Percentiles rank a stretch among this genome's conserved stretches.
phyloP scores from a whole-genome alignment of 345 rosid species.

The Dipteronia sinensis region DNA sequence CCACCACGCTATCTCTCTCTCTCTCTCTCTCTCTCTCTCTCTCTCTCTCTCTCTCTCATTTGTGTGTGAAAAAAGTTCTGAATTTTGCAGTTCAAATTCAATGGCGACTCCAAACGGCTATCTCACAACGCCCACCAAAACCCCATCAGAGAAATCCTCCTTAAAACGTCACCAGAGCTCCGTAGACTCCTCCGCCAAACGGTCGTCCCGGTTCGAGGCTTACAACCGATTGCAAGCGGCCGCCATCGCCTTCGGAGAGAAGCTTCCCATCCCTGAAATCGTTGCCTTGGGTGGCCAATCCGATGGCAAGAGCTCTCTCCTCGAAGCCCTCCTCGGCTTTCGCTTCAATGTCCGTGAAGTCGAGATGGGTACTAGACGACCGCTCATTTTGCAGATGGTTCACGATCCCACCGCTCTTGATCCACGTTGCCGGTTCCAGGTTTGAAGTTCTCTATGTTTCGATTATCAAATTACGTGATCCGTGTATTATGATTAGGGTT shows the following conservation, averaged over 20 bases:
- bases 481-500: not conserved
- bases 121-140: constrained; percentile 61
- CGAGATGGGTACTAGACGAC: constrained; percentile 97
- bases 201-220: constrained; percentile 81
- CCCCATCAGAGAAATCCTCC: constrained; percentile 44
- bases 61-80: too few relatives aligned
- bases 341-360: constrained; percentile 97
- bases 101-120: constrained; percentile 56
- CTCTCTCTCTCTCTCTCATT: too few relatives aligned
- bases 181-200: constrained; percentile 29
- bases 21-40: too few relatives aligned
- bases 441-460: not conserved
- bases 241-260: constrained; percentile 96
- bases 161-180: constrained; percentile 34
- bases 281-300: constrained; percentile 98
- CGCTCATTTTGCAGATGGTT: constrained; percentile 94
- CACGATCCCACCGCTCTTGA: constrained; percentile 83
- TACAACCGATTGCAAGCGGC: constrained; percentile 93
- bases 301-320: constrained; percentile 93
- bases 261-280: constrained; percentile 94
- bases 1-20: too few relatives aligned
- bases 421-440: constrained; percentile 95
- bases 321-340: constrained; percentile 91
- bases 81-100: constrained; percentile 13
- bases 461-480: not conserved